Percentiles rank a stretch among this genome's conserved stretches.
Conservation (phyloP, 2,329 filamentous ascomycete genomes). For the Trichoderma lentiforme region DNA sequence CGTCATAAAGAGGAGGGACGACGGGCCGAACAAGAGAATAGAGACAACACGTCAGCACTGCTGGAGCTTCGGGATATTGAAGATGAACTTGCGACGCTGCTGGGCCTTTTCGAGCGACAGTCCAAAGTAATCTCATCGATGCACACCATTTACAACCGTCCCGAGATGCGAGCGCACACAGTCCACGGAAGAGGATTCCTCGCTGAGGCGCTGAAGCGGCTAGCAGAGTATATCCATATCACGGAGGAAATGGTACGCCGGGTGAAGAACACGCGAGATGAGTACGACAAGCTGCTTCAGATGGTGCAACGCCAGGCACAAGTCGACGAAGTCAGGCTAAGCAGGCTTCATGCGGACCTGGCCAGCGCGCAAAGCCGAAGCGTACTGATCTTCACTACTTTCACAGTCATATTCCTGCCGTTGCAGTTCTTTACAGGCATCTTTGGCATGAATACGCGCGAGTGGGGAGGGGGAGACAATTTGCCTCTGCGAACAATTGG, state of each 20-base stretch:
- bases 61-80: slow-evolving; percentile 63
- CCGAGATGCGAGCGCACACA: slow-evolving; percentile 40
- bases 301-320: slow-evolving; percentile 66
- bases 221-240: slow-evolving; percentile 54
- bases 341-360: slow-evolving; percentile 59
- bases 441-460: slow-evolving; percentile 62
- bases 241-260: slow-evolving; percentile 56
- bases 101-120: slow-evolving; percentile 57
- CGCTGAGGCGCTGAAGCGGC: slow-evolving; percentile 47
- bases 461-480: slow-evolving; percentile 54
- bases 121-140: slow-evolving; percentile 47
- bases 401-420: slow-evolving; percentile 61
- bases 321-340: slow-evolving; percentile 62
- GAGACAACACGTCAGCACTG: slow-evolving; percentile 60
- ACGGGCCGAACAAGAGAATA: slow-evolving; percentile 54
- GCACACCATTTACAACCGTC: slow-evolving; percentile 41
- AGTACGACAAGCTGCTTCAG: slow-evolving; percentile 63
- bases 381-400: slow-evolving; percentile 64
- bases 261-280: slow-evolving; percentile 56
- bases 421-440: slow-evolving; percentile 63
- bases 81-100: slow-evolving; percentile 58
- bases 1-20: slow-evolving; percentile 40
- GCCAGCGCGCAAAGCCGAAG: slow-evolving; percentile 60
- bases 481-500: slow-evolving; percentile 45
- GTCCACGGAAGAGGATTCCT: slow-evolving; percentile 50